Conservation (phyloP, 2,329 filamentous ascomycete species). For the Aspergillus fischeri region DNA sequence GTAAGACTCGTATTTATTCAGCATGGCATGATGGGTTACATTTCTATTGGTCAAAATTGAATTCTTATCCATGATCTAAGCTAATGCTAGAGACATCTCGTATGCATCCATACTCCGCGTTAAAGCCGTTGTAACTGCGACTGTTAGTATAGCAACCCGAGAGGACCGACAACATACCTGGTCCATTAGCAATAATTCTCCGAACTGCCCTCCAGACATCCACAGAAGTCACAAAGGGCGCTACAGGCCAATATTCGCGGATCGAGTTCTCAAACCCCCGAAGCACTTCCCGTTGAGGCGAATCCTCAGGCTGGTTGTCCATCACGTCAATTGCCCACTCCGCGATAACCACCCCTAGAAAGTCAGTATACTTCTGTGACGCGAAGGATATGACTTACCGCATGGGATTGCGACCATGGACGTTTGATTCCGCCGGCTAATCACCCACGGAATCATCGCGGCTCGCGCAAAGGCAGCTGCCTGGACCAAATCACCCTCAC, state of each 20-base stretch:
- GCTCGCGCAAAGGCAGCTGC: neutral
- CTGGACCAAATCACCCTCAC: neutral
- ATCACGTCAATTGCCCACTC: neutral
- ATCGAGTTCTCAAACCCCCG: neutral
- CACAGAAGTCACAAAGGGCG: neutral
- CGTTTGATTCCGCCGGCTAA: neutral
- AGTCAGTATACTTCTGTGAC: neutral
- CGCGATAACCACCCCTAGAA: neutral
- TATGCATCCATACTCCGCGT: neutral
- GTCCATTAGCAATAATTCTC: neutral
- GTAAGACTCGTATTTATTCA: neutral
- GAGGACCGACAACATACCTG: neutral
- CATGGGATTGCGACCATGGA: neutral
- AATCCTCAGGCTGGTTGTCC: neutral
- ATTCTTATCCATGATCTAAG: neutral
- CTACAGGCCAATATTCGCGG: neutral
- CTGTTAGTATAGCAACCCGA: neutral
- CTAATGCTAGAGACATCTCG: neutral
- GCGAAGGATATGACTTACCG: neutral
- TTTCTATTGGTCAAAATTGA: neutral
- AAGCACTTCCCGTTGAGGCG: neutral
- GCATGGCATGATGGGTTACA: neutral
- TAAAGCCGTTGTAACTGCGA: neutral
- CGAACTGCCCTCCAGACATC: neutral
- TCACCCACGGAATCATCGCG: neutral